A percentile compares a stretch with the other conserved stretches of the same genome.
phyloP scores from a whole-genome alignment of 1,284 basidiomycete genomes.

The Naganishia liquefaciens region DNA sequence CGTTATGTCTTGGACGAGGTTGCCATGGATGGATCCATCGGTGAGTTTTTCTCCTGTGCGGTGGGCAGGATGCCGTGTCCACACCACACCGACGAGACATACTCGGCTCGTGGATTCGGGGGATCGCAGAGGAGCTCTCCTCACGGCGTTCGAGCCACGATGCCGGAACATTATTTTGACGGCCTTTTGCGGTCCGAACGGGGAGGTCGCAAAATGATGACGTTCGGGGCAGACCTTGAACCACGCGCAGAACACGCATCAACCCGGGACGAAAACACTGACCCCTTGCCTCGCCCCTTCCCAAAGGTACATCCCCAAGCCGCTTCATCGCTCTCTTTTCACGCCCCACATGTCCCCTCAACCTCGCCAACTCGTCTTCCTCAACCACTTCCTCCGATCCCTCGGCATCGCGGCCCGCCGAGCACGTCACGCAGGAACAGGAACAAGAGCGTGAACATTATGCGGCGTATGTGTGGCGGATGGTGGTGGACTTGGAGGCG shows the following conservation, averaged over 20 bases:
- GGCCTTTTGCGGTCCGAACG: neutral
- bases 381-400: neutral
- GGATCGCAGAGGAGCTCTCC: neutral
- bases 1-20: constrained; percentile 32
- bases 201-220: constrained; percentile 14
- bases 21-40: constrained; percentile 32
- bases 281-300: neutral
- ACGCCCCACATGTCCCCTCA: constrained; percentile 15
- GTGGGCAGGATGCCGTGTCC: too few relatives aligned
- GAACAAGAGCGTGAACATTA: constrained; percentile 16
- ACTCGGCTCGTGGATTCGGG: neutral
- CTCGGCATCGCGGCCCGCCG: neutral
- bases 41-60: too few relatives aligned
- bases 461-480: constrained; percentile 31
- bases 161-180: constrained; percentile 14
- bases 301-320: constrained; percentile 19
- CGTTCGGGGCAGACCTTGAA: too few relatives aligned
- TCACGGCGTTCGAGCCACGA: constrained; percentile 8
- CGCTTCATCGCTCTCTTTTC: constrained; percentile 29
- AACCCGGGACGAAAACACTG: neutral
- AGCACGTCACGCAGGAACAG: constrained; percentile 10
- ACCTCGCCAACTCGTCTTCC: neutral
- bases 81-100: too few relatives aligned
- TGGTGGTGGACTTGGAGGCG: constrained; percentile 10
- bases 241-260: constrained; percentile 12